A percentile compares a stretch with the other conserved stretches of the same genome.
Evolutionary conservation across 169 alveolate species (phyloP).

Genomic region (Babesia bigemina): DNA sequence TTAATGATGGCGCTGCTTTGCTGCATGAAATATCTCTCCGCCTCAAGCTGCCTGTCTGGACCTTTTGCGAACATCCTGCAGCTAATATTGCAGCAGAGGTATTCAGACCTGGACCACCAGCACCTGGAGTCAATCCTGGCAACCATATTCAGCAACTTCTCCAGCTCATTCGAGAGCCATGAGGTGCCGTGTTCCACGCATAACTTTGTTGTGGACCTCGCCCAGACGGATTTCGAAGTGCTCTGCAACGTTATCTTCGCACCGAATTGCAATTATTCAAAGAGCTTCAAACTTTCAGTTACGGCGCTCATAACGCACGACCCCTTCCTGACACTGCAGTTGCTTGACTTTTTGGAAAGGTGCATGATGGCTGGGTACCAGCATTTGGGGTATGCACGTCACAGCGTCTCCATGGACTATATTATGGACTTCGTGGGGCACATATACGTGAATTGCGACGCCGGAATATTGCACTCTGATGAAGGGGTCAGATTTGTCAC

Average conservation of each 20-base stretch:
- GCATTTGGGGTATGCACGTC: neutral
- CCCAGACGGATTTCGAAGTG: constrained; percentile 39
- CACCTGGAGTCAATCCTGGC: constrained; percentile 56
- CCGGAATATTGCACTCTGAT: neutral
- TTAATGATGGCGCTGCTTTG: constrained; percentile 38
- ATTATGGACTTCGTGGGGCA: constrained; percentile 36
- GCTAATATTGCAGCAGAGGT: constrained; percentile 45
- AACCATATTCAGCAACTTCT: constrained; percentile 40
- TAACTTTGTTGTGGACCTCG: constrained; percentile 46
- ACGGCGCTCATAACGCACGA: constrained; percentile 29
- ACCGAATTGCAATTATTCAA: constrained; percentile 1
- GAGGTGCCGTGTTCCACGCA: constrained; percentile 46
- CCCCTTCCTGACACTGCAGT: constrained; percentile 9
- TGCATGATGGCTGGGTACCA: neutral
- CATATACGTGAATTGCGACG: constrained; percentile 3
- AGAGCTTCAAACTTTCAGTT: constrained; percentile 38
- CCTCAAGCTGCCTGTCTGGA: constrained; percentile 44
- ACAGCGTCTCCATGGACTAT: constrained; percentile 42
- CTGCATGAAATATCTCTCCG: constrained; percentile 50
- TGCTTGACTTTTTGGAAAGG: constrained; percentile 25
- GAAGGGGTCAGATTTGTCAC: constrained; percentile 22
- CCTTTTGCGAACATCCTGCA: constrained; percentile 57
- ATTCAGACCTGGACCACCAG: constrained; percentile 35
- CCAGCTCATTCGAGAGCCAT: constrained; percentile 14
- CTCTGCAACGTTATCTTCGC: constrained; percentile 53